Base-by-base conservation (phyloP, 805 yeast genomes). In the Starmerella powellii region DNA sequence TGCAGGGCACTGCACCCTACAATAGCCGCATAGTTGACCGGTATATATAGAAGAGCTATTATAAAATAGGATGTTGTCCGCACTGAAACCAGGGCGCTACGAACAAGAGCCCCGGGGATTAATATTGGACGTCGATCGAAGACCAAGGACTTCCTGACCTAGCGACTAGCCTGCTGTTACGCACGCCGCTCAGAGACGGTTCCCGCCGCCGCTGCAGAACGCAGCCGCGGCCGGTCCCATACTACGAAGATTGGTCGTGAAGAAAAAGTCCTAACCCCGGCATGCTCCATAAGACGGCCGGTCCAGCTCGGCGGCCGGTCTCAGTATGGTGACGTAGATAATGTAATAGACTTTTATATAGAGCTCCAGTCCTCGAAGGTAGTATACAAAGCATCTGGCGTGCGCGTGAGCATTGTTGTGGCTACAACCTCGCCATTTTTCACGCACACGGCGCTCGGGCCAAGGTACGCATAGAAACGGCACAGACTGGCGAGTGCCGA, bases 391-490 rank as follows among this genome's bases (percentile, higher is more conserved):
- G 34, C 41, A 10, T 31, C 46, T 15, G 41, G 39, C 1, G 46
- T 21, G 10, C 55, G 46, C 15, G 44, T 42, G 28, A 52, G 44
- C 50, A 55, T 40, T 19, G 41, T 31, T n/a, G 57, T 51, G 4
- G 54, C 46, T 30, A 42, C 42, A 11, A 53, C 51, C 36, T 51
- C 52, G 23, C 48, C 43, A 34, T 53, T 42, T 15, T 53, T 56
- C 11, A 59, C 50, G 33, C 50, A 46, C 12, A 59, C 61, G 8
- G 60, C 45, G 2, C 61, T 57, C 10, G 64, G 62, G 3, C 64
- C 64, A n/a, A 59, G 41, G 3, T 60, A 62, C 29, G 55, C 57
- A 26, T 55, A 30, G 16, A 55, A 62, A 3, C 57, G 46, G 38
- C 61, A 57, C 37, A 52, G 52, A 16, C 40, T 37, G 8, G 60